Evolutionary conservation across 257 asterid genomes (phyloP).

Genomic region (Fraxinus pennsylvanica): DNA sequence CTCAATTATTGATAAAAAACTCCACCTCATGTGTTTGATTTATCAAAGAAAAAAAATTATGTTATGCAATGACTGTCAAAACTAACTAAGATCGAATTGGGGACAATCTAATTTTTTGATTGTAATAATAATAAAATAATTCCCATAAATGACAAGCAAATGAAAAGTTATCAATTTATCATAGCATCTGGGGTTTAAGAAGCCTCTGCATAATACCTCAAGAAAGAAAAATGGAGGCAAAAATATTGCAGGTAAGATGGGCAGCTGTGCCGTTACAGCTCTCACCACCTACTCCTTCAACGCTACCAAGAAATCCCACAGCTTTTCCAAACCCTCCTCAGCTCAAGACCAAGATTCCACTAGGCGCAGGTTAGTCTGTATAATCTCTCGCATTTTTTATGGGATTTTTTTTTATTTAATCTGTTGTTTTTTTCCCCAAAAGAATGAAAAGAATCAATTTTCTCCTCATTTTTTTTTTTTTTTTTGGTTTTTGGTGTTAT

Average conservation of each 20-base stretch:
- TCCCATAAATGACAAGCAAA: too few species aligned
- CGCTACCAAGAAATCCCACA: conserved; percentile 27
- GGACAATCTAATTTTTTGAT: too few species aligned
- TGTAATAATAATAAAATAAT: too few species aligned
- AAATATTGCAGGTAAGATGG: conserved; percentile 39
- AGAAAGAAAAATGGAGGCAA: conserved; percentile 57
- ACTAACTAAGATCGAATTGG: too few species aligned
- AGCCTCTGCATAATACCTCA: not conserved
- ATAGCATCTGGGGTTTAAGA: not conserved
- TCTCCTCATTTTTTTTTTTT: not conserved
- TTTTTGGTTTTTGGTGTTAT: not conserved
- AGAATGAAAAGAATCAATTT: not conserved
- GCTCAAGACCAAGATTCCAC: conserved; percentile 36
- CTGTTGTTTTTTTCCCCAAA: conserved; percentile 2
- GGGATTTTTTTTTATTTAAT: not conserved
- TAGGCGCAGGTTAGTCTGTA: conserved; percentile 28
- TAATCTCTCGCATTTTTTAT: not conserved
- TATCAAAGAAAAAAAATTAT: too few species aligned
- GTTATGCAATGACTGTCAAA: too few species aligned
- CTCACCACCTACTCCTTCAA: conserved; percentile 19
- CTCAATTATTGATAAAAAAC: too few species aligned
- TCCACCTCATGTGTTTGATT: too few species aligned
- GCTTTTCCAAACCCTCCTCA: conserved; percentile 29
- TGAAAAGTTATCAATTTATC: not conserved
- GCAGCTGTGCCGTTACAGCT: conserved; percentile 34